Percentiles rank a stretch among this genome's conserved stretches.
These are phyloP conservation scores for Aquanectria penicillioides DNA, from an alignment of 2,329 filamentous ascomycete genomes.

Conservation along the genomic window DNA sequence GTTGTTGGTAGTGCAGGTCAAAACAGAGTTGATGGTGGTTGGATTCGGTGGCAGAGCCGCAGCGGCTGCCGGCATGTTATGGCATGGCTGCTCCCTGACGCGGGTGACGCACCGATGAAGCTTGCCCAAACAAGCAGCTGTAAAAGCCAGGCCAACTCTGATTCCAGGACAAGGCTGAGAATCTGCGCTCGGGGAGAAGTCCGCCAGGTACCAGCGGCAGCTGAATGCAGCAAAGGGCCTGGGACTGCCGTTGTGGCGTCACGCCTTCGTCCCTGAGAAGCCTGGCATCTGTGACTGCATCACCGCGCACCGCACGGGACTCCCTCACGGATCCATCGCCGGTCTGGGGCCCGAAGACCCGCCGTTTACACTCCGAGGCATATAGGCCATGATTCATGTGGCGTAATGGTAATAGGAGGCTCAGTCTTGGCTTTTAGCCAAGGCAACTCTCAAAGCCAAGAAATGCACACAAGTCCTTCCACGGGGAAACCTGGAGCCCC, in stretches of 20 bases:
- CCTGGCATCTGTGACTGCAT: conserved; percentile 19
- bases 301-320: conserved; percentile 24
- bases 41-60: conserved; percentile 6
- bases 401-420: too few species aligned
- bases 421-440: too few species aligned
- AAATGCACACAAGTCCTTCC: conserved; percentile 16
- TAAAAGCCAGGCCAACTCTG: conserved; percentile 15
- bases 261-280: conserved; percentile 14
- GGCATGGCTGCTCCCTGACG: neutral
- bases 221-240: too few species aligned
- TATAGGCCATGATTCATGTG: too few species aligned
- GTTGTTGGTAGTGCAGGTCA: neutral
- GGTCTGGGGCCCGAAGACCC: conserved; percentile 16
- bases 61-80: conserved; percentile 12
- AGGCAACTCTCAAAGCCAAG: conserved; percentile 3
- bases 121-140: conserved; percentile 32
- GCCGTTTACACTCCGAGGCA: conserved; percentile 15
- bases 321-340: conserved; percentile 11
- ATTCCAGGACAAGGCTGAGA: conserved; percentile 19
- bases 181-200: conserved; percentile 1
- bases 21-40: neutral
- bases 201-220: neutral
- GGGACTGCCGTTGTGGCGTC: conserved; percentile 21
- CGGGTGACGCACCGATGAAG: conserved; percentile 21
- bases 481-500: conserved; percentile 35